Conservation (phyloP, 305 asterid species). For the Solanum hybrid region DNA sequence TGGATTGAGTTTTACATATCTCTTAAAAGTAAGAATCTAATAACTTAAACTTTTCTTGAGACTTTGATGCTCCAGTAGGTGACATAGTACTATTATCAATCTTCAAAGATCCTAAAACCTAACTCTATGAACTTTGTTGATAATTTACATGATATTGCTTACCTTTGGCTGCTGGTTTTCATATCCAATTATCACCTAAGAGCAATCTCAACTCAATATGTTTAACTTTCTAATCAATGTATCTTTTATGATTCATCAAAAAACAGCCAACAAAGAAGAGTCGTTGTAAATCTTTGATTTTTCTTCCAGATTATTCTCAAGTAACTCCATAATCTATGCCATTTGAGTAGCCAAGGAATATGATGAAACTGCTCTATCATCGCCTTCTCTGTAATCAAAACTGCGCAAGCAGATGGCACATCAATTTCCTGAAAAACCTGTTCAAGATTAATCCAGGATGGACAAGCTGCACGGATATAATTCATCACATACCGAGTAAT, state of each 20-base stretch:
- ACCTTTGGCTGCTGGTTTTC: slow-evolving; percentile 59
- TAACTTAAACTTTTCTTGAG: slow-evolving; percentile 56
- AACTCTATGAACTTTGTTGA: slow-evolving; percentile 76
- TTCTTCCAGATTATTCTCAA: neutral
- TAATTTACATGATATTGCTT: slow-evolving; percentile 68
- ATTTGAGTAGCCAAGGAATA: neutral
- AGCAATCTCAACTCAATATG: slow-evolving; percentile 52
- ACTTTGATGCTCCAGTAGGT: slow-evolving; percentile 44
- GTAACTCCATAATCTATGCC: neutral
- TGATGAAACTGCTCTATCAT: neutral
- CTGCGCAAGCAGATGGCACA: neutral
- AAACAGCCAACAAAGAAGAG: neutral
- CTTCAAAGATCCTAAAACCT: slow-evolving; percentile 58
- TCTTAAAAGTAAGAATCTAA: slow-evolving; percentile 71
- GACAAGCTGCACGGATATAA: neutral
- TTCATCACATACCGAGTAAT: neutral
- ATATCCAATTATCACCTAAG: slow-evolving; percentile 72
- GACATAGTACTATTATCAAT: slow-evolving; percentile 34
- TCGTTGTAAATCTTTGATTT: neutral
- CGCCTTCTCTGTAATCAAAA: neutral
- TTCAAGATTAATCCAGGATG: neutral
- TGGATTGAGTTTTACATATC: slow-evolving; percentile 45
- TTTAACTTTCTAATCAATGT: neutral
- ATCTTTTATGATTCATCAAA: neutral
- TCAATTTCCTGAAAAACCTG: neutral